Evolutionary conservation across 805 yeast genomes (phyloP).

Genomic region (Metschnikowia shivogae): DNA sequence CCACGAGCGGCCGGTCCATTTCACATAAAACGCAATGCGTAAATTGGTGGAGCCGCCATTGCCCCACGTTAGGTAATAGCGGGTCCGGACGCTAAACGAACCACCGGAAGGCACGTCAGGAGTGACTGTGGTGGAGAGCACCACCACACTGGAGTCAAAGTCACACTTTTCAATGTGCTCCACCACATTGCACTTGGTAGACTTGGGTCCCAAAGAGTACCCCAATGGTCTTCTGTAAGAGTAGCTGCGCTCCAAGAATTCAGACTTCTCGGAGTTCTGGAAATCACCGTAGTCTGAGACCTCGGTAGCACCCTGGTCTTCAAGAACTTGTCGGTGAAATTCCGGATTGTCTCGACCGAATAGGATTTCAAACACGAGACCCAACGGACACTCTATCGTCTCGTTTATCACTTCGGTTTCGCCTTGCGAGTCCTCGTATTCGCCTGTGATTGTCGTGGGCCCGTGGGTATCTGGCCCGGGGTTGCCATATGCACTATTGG

Average conservation of each 20-base stretch:
- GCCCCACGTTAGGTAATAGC: conserved; percentile 75
- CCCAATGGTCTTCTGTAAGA: conserved; percentile 60
- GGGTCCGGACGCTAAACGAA: conserved; percentile 70
- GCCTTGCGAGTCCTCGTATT: conserved; percentile 23
- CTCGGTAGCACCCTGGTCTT: conserved; percentile 61
- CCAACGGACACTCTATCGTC: conserved; percentile 57
- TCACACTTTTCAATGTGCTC: conserved; percentile 56
- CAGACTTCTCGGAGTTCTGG: conserved; percentile 21
- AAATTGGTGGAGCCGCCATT: conserved; percentile 55
- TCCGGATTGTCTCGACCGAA: conserved; percentile 55
- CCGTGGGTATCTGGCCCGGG: conserved; percentile 44
- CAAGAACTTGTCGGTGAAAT: conserved; percentile 42
- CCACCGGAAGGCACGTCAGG: conserved; percentile 89
- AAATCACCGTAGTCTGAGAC: conserved; percentile 37
- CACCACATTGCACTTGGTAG: conserved; percentile 59
- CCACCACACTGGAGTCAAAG: conserved; percentile 43
- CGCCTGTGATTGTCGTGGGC: conserved; percentile 33
- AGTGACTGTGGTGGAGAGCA: conserved; percentile 57
- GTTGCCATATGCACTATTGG: conserved; percentile 31
- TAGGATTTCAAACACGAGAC: conserved; percentile 52
- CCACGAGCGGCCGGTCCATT: conserved; percentile 89
- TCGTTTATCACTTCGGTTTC: conserved; percentile 58
- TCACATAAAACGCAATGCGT: conserved; percentile 64
- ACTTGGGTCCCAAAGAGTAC: conserved; percentile 73
- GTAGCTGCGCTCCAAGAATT: conserved; percentile 44